Percentiles rank a stretch among this genome's conserved stretches.
phyloP scores from a whole-genome alignment of 768 basidiomycete species.

The Hygrophorus russula region DNA sequence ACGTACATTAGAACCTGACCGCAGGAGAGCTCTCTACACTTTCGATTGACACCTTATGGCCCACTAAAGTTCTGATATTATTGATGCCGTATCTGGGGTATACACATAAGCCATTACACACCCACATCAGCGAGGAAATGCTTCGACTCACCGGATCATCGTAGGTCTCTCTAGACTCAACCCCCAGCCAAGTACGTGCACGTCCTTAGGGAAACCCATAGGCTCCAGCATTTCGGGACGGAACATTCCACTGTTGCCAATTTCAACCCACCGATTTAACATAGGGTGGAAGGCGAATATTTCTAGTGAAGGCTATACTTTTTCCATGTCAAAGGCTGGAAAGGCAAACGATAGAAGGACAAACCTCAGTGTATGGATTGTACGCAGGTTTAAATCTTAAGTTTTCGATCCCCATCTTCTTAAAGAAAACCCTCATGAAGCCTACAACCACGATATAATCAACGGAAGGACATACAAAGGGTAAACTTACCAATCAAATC shows the following conservation, averaged over 20 bases:
- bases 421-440: constrained; percentile 98
- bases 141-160: constrained; percentile 78
- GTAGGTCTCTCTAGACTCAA: constrained; percentile 91
- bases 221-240: constrained; percentile 98
- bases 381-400: constrained; percentile 98
- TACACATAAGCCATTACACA: not conserved
- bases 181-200: constrained; percentile 96
- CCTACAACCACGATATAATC: constrained; percentile 32
- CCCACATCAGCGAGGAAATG: not conserved
- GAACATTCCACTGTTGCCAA: constrained; percentile 99
- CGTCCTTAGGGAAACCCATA: constrained; percentile 96
- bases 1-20: constrained; percentile 72
- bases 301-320: constrained; percentile 76
- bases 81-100: constrained; percentile 83
- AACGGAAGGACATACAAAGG: not conserved
- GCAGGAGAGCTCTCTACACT: constrained; percentile 82
- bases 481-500: constrained; percentile 75
- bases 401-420: constrained; percentile 91
- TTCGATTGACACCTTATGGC: constrained; percentile 93
- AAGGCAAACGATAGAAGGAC: not conserved
- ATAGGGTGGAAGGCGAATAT: constrained; percentile 97
- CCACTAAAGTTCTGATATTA: constrained; percentile 93
- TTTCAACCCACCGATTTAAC: constrained; percentile 92
- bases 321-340: not conserved
- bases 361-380: constrained; percentile 93